Conservation (phyloP, 2,329 filamentous ascomycete genomes). For the Lecanicillium sp. region DNA sequence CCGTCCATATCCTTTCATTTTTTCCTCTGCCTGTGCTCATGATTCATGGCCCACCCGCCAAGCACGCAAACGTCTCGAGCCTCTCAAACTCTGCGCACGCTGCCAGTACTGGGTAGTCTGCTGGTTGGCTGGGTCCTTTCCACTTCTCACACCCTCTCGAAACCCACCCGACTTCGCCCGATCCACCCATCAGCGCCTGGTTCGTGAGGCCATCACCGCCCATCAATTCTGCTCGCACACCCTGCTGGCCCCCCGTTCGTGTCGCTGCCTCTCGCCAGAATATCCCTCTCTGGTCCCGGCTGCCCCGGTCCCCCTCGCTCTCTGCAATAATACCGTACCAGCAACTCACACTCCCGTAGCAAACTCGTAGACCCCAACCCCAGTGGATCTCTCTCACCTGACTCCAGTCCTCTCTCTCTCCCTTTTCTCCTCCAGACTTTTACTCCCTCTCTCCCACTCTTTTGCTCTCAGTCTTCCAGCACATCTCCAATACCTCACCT, state of each 20-base stretch:
- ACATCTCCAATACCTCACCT: constrained; percentile 16
- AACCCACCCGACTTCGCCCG: constrained; percentile 14
- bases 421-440: constrained; percentile 23
- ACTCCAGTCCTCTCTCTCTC: constrained; percentile 22
- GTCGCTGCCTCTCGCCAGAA: constrained; percentile 9
- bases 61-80: constrained; percentile 22
- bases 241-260: constrained; percentile 10
- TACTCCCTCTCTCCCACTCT: constrained; percentile 23
- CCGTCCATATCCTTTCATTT: neutral
- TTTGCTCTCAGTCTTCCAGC: constrained; percentile 19
- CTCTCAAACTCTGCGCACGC: constrained; percentile 20
- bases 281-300: constrained; percentile 12
- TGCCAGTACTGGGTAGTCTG: neutral
- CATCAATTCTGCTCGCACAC: constrained; percentile 12
- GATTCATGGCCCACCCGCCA: constrained; percentile 30
- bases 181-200: constrained; percentile 14
- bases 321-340: constrained; percentile 9
- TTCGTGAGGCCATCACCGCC: constrained; percentile 14
- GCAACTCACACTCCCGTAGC: constrained; percentile 5
- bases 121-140: constrained; percentile 8
- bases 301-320: constrained; percentile 7
- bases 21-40: constrained; percentile 19
- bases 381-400: constrained; percentile 17
- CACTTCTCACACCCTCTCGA: constrained; percentile 12
- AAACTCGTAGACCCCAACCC: constrained; percentile 13